A percentile compares a stretch with the other conserved stretches of the same genome.
These are phyloP conservation scores for Termitomyces sp. DNA, from an alignment of 768 basidiomycete genomes.

Conservation along the genomic window DNA sequence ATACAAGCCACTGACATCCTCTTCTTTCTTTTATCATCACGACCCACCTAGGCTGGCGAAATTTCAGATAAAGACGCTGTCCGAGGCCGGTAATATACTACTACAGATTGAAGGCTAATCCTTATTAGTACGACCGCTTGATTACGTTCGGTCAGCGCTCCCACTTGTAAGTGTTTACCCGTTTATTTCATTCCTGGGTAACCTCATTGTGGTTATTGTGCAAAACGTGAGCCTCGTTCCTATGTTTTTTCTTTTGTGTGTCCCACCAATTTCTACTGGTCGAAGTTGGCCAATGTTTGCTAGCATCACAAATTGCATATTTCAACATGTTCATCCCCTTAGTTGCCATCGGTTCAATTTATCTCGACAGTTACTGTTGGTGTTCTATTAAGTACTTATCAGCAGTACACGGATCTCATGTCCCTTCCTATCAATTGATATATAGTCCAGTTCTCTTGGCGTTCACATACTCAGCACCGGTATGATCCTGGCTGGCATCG, in stretches of 20 bases:
- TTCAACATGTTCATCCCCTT: background rate
- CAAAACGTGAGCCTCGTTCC: conserved; percentile 18
- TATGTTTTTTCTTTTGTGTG: background rate
- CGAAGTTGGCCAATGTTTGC: conserved; percentile 12
- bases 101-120: too few relatives aligned
- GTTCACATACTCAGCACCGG: conserved; percentile 29
- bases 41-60: too few relatives aligned
- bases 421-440: background rate
- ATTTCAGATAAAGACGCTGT: too few relatives aligned
- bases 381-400: conserved; percentile 43
- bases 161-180: too few relatives aligned
- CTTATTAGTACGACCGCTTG: too few relatives aligned
- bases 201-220: too few relatives aligned
- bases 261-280: conserved; percentile 1
- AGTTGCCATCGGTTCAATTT: conserved; percentile 39
- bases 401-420: conserved; percentile 31
- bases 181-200: too few relatives aligned
- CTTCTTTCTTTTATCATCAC: too few relatives aligned
- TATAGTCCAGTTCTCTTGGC: conserved; percentile 27
- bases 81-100: too few relatives aligned
- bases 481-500: conserved; percentile 25
- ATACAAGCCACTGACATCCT: too few relatives aligned
- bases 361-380: conserved; percentile 38
- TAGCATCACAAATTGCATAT: background rate
- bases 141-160: too few relatives aligned